Evolutionary conservation across 2,329 filamentous ascomycete species (phyloP), one percentile per base, ranked within the genome.

Genomic region (Fusarium chlamydosporum): DNA sequence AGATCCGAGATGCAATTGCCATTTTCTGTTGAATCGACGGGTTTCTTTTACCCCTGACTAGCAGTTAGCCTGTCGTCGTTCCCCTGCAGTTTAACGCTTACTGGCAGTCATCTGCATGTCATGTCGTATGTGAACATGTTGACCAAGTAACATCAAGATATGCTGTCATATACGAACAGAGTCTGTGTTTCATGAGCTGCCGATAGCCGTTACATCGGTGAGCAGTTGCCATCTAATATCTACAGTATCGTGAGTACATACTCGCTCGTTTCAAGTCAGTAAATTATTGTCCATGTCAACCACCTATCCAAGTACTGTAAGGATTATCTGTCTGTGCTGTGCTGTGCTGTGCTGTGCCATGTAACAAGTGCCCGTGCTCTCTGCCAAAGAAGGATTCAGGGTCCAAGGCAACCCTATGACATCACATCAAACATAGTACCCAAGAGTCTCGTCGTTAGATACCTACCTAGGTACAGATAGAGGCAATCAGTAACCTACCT

Each of bases 11-110:
- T 48, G 15, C 34, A 33, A 40, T 40, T 38, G 5, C 35, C 12
- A 40, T 15, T 18, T 20, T 26, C 7, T 35, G 29, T 26, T 9
- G 27, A 27, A 58, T 11, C 26, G n/a, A 23, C n/a, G 18, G 40
- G 37, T 20, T 42, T 12, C 27, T 48, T 12, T 31, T 48, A 40
- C 54, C 61, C 61, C 61, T 66, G 62, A 60, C 62, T 66, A 40
- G 51, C 16, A 38, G 9, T 15, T 37, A 35, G 13, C 9, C 35
- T 29, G 23, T 37, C 23, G 13, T 12, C 37, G 27, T 34, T 23
- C 42, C 55, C 47, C 42, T 67, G 50, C 34, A 60, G 26, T 27
- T 40, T 31, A 38, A 65, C 40, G 20, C 29, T 31, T 29, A 27
- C 23, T 18, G 27, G 26, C 9, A n/a, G 15, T 8, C 7, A 37